Conservation (phyloP, 2,329 filamentous ascomycete species). For the Pyricularia sp. region DNA sequence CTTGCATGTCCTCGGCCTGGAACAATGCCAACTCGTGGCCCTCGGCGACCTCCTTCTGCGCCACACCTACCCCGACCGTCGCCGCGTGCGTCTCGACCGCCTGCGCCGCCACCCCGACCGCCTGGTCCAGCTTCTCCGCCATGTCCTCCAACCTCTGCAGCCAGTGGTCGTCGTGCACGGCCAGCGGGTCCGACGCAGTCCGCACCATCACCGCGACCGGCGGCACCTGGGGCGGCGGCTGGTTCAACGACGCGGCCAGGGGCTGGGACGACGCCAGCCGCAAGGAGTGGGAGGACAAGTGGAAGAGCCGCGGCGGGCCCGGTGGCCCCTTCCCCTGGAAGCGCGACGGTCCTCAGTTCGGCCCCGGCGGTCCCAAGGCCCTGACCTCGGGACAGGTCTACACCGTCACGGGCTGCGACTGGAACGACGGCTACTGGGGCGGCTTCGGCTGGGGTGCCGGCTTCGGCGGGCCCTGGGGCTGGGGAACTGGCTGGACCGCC, state of each 20-base stretch:
- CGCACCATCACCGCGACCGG: conserved; percentile 23
- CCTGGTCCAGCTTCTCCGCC: conserved; percentile 18
- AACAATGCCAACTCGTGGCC: conserved; percentile 17
- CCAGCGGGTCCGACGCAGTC: conserved; percentile 24
- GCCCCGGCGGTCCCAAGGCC: conserved; percentile 8
- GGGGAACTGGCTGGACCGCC: conserved; percentile 13
- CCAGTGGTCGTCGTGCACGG: conserved; percentile 23
- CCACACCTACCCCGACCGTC: conserved; percentile 11
- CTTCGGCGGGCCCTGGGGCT: conserved; percentile 19
- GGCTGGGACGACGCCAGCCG: conserved; percentile 8
- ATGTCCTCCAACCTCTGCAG: conserved; percentile 28
- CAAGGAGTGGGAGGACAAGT: conserved; percentile 12
- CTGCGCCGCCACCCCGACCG: conserved; percentile 18
- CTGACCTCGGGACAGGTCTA: conserved; percentile 24
- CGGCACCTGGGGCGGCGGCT: conserved; percentile 21
- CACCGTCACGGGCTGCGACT: conserved; percentile 29
- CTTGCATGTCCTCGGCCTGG: conserved; percentile 27
- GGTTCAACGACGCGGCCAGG: conserved; percentile 12
- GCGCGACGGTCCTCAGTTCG: conserved; percentile 6
- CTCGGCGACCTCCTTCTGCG: conserved; percentile 18
- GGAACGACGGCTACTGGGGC: conserved; percentile 22
- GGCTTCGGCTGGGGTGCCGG: conserved; percentile 27
- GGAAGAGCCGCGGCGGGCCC: conserved; percentile 7
- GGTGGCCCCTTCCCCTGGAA: not conserved
- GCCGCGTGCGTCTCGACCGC: conserved; percentile 16